These are phyloP conservation scores for Calocybe gangraenosa DNA, from an alignment of 768 basidiomycete genomes.

Conservation along the genomic window DNA sequence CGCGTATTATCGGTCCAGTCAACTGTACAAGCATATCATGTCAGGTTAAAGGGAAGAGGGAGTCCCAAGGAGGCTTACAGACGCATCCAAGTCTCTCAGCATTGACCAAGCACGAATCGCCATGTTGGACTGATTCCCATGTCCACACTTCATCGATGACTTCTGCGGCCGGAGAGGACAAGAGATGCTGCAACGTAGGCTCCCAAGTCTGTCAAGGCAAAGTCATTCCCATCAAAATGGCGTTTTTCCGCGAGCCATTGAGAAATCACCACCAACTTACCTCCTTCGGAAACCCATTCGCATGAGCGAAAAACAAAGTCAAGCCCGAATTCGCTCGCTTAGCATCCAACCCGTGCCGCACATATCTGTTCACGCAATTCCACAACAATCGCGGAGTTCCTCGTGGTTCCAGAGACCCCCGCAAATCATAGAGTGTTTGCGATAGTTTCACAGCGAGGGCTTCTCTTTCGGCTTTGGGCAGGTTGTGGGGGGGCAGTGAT, in stretches of 20 bases:
- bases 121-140: conserved; percentile 83
- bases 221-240: not conserved
- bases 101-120: conserved; percentile 79
- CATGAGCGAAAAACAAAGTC: conserved; percentile 77
- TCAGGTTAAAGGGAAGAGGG: not conserved
- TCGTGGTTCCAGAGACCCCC: conserved; percentile 28
- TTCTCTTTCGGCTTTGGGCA: conserved; percentile 36
- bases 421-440: conserved; percentile 23
- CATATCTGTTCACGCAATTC: conserved; percentile 72
- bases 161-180: conserved; percentile 35
- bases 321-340: conserved; percentile 36
- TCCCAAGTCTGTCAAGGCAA: conserved; percentile 66
- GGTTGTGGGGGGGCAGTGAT: conserved; percentile 18
- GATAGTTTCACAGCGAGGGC: conserved; percentile 20
- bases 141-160: conserved; percentile 70
- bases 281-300: conserved; percentile 89
- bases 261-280: conserved; percentile 29
- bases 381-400: conserved; percentile 49
- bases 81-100: conserved; percentile 46
- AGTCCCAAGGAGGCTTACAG: conserved; percentile 37
- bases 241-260: not conserved
- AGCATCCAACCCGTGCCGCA: conserved; percentile 28
- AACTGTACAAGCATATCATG: conserved; percentile 33
- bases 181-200: conserved; percentile 50
- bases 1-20: conserved; percentile 78